Percentiles rank a stretch among this genome's conserved stretches.
These are phyloP conservation scores for Vitis rotundifolia DNA, from an alignment of 164 flowering plant species.

Conservation along the genomic window DNA sequence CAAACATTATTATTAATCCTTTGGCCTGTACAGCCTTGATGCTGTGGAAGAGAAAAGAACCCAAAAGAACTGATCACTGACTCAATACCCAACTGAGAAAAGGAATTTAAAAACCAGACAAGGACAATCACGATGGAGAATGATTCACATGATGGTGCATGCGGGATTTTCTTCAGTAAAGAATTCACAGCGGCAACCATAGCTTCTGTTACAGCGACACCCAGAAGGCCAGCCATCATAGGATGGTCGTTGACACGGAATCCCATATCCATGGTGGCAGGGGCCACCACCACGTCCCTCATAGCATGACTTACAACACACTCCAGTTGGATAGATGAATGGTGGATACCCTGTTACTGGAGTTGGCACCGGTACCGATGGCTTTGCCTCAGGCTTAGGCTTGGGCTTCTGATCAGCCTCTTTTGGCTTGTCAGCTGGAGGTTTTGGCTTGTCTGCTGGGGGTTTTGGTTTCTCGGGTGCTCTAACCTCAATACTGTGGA, in stretches of 20 bases:
- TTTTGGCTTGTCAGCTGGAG: no score
- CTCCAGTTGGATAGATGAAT: not conserved
- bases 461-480: no score
- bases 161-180: not conserved
- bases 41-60: no score
- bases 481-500: conserved; percentile 33
- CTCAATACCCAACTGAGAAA: not conserved
- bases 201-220: conserved; percentile 8
- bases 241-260: not conserved
- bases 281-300: conserved; percentile 9
- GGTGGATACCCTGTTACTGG: no score
- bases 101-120: no score
- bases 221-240: conserved; percentile 1
- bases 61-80: not conserved
- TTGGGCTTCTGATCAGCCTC: no score
- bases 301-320: conserved; percentile 15
- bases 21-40: no score
- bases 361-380: no score
- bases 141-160: not conserved
- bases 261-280: conserved; percentile 4
- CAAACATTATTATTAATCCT: no score
- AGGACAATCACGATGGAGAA: not conserved
- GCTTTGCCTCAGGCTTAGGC: no score
- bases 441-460: no score
- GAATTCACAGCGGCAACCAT: not conserved